A percentile compares a stretch with the other conserved stretches of the same genome.
These are phyloP conservation scores for Pythium apleroticum DNA, from an alignment of 352 stramenopile genomes.

Conservation along the genomic window DNA sequence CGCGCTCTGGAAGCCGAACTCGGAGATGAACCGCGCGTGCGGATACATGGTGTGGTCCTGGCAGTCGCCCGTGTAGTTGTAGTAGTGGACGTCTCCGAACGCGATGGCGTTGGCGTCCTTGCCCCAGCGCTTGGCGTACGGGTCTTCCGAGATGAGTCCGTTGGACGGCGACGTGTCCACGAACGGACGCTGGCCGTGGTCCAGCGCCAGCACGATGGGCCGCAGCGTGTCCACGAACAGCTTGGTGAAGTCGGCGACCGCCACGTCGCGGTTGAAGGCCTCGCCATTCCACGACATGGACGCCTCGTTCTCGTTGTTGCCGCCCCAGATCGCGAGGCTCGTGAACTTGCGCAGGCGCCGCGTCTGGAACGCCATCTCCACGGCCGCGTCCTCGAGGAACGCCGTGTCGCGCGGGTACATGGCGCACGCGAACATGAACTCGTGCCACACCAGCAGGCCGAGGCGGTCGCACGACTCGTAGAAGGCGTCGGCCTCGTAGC, in stretches of 20 bases:
- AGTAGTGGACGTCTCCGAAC: constrained; percentile 85
- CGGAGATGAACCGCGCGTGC: constrained; percentile 73
- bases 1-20: constrained; percentile 87
- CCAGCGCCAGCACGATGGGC: constrained; percentile 47
- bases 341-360: constrained; percentile 69
- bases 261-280: constrained; percentile 77
- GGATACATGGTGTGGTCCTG: constrained; percentile 74
- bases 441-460: constrained; percentile 88
- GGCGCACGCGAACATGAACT: constrained; percentile 90
- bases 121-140: constrained; percentile 86
- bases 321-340: constrained; percentile 87
- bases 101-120: constrained; percentile 46
- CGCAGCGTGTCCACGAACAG: constrained; percentile 79
- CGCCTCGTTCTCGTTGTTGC: constrained; percentile 91
- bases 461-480: constrained; percentile 80
- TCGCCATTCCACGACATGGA: constrained; percentile 41
- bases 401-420: constrained; percentile 72
- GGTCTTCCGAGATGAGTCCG: constrained; percentile 66
- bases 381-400: constrained; percentile 56
- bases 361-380: constrained; percentile 70
- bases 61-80: constrained; percentile 81
- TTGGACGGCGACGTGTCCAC: constrained; percentile 89
- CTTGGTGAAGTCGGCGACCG: constrained; percentile 73
- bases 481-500: constrained; percentile 84
- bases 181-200: constrained; percentile 56